Evolutionary conservation across 495 filamentous ascomycete genomes (phyloP).

Genomic region (Daldinia caldariorum): DNA sequence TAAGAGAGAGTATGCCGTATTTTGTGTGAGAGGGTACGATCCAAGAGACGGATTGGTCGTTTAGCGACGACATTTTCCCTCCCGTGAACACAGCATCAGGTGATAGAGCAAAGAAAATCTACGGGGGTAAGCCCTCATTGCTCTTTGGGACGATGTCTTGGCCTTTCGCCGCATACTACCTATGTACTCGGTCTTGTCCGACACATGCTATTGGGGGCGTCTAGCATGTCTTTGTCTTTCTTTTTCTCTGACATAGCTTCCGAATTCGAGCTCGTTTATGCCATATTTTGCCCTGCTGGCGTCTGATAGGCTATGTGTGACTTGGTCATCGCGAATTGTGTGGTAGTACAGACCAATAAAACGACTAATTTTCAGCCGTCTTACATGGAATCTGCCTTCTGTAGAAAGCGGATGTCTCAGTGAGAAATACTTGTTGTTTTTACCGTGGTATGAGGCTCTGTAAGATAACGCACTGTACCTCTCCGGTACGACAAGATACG

Average conservation of each 20-base stretch:
- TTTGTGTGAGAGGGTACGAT: constrained; percentile 5
- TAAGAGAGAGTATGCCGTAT: constrained; percentile 5
- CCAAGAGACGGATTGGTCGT: constrained; percentile 15
- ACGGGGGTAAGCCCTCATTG: not conserved
- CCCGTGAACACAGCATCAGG: constrained; percentile 26
- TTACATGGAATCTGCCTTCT: constrained; percentile 16
- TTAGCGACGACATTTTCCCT: constrained; percentile 20
- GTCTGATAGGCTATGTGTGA: constrained; percentile 14
- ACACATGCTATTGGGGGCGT: constrained; percentile 22
- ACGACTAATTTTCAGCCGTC: constrained; percentile 9
- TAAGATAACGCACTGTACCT: constrained; percentile 10
- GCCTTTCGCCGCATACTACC: constrained; percentile 5
- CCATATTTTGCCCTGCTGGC: constrained; percentile 9
- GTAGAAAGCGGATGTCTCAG: constrained; percentile 15
- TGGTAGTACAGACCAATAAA: constrained; percentile 12
- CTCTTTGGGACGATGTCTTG: not conserved
- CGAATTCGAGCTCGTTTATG: constrained; percentile 1
- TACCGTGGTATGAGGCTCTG: constrained; percentile 34
- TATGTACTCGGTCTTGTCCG: constrained; percentile 32
- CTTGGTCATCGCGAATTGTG: constrained; percentile 5
- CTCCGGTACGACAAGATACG: not conserved
- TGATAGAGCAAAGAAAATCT: constrained; percentile 16
- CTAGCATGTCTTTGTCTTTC: constrained; percentile 9
- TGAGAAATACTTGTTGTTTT: constrained; percentile 5
- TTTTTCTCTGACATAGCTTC: constrained; percentile 16